Conservation (phyloP, 1,139 yeast species). For the Debaryomycetaceae sp. region DNA sequence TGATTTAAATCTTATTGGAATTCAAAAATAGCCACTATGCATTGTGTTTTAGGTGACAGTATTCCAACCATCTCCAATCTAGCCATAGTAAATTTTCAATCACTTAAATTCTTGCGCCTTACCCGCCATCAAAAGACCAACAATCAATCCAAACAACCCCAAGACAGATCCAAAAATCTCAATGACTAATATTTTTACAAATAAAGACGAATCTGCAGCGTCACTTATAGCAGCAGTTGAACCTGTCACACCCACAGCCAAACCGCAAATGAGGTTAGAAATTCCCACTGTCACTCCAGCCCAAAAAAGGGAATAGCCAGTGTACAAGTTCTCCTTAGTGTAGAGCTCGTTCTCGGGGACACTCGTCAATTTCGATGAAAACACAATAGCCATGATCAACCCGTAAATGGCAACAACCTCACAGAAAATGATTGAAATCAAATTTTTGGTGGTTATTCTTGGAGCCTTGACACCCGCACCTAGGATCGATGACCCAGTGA, state of each 20-base stretch:
- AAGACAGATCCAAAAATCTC: constrained; percentile 96
- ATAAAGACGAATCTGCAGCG: constrained; percentile 94
- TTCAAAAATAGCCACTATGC: too few relatives aligned
- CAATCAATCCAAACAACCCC: constrained; percentile 92
- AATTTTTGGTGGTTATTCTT: constrained; percentile 92
- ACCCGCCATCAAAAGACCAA: constrained; percentile 94
- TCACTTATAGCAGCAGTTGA: constrained; percentile 97
- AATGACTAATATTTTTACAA: constrained; percentile 92
- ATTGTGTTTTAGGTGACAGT: too few relatives aligned
- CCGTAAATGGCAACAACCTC: constrained; percentile 99
- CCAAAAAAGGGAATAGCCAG: constrained; percentile 95
- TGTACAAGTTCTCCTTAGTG: constrained; percentile 84
- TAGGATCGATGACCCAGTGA: constrained; percentile 89
- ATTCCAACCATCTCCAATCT: too few relatives aligned
- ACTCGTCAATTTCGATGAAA: constrained; percentile 79
- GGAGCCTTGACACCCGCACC: constrained; percentile 99
- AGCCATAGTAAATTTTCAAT: background rate
- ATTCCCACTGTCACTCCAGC: constrained; percentile 96
- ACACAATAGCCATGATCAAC: constrained; percentile 95
- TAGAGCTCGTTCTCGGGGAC: constrained; percentile 61
- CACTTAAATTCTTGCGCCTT: constrained; percentile 78
- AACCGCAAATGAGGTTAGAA: constrained; percentile 92
- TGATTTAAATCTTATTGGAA: too few relatives aligned
- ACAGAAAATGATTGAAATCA: constrained; percentile 95
- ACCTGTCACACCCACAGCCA: constrained; percentile 97